Evolutionary conservation across 345 rosid species (phyloP).

Genomic region (Syzygium aromaticum): DNA sequence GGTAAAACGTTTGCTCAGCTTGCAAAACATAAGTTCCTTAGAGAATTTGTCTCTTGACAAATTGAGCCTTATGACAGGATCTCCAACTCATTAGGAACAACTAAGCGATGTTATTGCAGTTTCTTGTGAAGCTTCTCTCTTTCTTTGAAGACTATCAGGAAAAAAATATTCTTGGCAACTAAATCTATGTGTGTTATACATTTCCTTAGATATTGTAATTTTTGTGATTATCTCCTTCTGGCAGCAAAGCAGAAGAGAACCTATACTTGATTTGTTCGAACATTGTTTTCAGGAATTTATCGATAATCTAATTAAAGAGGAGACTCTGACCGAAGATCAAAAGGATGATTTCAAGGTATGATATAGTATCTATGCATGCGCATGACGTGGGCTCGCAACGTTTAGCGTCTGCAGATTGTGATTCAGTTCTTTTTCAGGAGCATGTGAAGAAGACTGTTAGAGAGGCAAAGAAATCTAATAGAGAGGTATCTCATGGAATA

Average conservation of each 20-base stretch:
- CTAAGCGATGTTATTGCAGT: not conserved
- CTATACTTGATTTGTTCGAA: not conserved
- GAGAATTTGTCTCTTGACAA: not conserved
- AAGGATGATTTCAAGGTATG: slow-evolving; percentile 79
- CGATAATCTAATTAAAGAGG: slow-evolving; percentile 49
- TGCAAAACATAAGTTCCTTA: not conserved
- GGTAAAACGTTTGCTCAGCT: not conserved
- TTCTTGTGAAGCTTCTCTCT: not conserved
- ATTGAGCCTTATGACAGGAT: not conserved
- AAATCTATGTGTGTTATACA: not conserved
- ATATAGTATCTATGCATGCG: not conserved
- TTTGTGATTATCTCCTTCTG: not conserved
- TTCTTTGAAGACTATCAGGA: not conserved
- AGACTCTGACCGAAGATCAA: slow-evolving; percentile 63
- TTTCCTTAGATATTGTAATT: not conserved
- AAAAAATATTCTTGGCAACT: not conserved
- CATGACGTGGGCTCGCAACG: not conserved
- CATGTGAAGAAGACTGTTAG: slow-evolving; percentile 74
- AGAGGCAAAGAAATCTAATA: slow-evolving; percentile 78
- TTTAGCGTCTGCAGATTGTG: not conserved
- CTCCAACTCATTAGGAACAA: not conserved
- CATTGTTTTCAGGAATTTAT: slow-evolving; percentile 49
- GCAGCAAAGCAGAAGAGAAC: not conserved
- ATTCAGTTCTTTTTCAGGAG: slow-evolving; percentile 32
- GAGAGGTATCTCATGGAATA: slow-evolving; percentile 42